Evolutionary conservation across 768 basidiomycete genomes (phyloP).

Genomic region (Rhodotorula graminis): DNA sequence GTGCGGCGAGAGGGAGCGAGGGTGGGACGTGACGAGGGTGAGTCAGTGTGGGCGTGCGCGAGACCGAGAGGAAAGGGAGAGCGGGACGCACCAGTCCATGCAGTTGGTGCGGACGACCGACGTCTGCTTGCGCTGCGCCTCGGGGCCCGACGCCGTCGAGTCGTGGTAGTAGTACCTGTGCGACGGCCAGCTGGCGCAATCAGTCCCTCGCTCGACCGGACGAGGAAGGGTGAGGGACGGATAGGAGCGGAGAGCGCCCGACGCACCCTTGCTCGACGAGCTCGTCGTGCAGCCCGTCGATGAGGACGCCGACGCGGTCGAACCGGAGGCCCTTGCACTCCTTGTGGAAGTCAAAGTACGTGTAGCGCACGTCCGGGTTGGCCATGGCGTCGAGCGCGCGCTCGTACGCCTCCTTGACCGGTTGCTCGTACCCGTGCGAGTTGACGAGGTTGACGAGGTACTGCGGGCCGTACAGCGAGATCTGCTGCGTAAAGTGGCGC

Average conservation of each 20-base stretch:
- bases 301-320: conserved; percentile 79
- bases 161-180: conserved; percentile 81
- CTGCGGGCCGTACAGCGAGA: conserved; percentile 68
- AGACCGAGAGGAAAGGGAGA: too few species aligned
- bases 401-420: conserved; percentile 93
- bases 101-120: conserved; percentile 90
- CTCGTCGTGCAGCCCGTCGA: conserved; percentile 69
- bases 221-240: not conserved
- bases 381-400: conserved; percentile 62
- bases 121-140: conserved; percentile 59
- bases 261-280: conserved; percentile 64
- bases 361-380: conserved; percentile 68
- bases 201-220: not conserved
- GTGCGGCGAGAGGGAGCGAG: not conserved
- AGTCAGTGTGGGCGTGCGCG: not conserved
- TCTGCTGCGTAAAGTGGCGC: conserved; percentile 68
- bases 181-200: not conserved
- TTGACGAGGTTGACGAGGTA: conserved; percentile 86
- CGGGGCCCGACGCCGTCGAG: conserved; percentile 46
- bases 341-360: conserved; percentile 95
- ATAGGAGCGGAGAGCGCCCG: not conserved
- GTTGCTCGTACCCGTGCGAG: conserved; percentile 84
- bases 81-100: conserved; percentile 62
- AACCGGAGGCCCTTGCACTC: conserved; percentile 93
- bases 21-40: not conserved